Base-by-base conservation (phyloP, 176 grass and related monocot genomes). In the Microstegium vimineum region DNA sequence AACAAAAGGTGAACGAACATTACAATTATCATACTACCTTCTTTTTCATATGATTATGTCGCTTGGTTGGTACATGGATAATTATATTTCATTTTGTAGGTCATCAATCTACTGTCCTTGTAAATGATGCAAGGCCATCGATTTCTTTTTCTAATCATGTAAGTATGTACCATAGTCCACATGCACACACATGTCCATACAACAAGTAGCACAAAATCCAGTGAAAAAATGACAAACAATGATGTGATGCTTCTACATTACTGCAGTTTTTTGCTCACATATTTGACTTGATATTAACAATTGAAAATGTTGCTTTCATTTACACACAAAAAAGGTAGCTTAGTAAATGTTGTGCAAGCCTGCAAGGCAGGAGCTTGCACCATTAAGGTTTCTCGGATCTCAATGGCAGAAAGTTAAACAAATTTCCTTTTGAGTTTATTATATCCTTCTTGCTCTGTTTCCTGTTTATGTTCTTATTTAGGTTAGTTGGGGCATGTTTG, bases 71-170 rank as follows among this genome's bases (percentile, higher is more conserved):
- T 86, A 62, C 18, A 73, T 74, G 9, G 2, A 41, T 90, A 59
- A 74, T 51, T 35, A 10, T 35, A 38, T 66, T 74, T 45, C 10
- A 40, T 79, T 79, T 68, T 75, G 46, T 28, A 86, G 88, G 61
- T 69, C 37, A n/a, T 79, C 88, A 79, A 69, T 35, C 51, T 83
- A 69, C 84, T 69, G 62, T 45, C 60, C 16, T 62, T 3, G 20
- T 68, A 79, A 90, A 90, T 86, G 69, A 80, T 15, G 5, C 38
- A 69, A 74, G 40, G 6, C 15, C 68, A n/a, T 47, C 26, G 0
- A 23, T 47, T 69, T 79, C 69, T 74, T 79, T 38, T 75, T 49
- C 27, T 83, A 74, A 61, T 52, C 75, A 90, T 90, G 88, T 86
- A 90, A 79, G 88, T 83, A 74, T 62, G 47, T 68, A 82, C 63